These are phyloP conservation scores for Aspergillus fumigatus DNA, from an alignment of 2,329 filamentous ascomycete genomes.

Conservation along the genomic window DNA sequence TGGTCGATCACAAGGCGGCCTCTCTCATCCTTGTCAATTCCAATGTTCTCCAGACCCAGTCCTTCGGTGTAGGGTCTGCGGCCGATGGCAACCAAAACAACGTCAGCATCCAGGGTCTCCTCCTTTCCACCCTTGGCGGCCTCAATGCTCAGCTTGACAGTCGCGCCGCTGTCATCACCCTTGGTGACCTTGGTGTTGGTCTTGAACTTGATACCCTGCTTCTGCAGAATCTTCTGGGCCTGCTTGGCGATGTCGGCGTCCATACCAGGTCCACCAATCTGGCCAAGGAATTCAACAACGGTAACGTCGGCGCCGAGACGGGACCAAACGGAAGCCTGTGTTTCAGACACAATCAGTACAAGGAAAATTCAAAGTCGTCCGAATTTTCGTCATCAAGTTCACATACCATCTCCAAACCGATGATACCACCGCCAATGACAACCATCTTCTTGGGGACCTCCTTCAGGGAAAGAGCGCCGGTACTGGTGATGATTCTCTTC, in stretches of 20 bases:
- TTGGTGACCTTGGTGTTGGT: slow-evolving; percentile 89
- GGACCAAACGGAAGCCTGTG: slow-evolving; percentile 83
- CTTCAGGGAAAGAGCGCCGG: slow-evolving; percentile 82
- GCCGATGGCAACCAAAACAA: slow-evolving; percentile 94
- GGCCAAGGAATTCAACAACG: slow-evolving; percentile 90
- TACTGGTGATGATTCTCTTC: slow-evolving; percentile 95
- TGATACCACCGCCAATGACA: slow-evolving; percentile 97
- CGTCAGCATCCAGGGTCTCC: slow-evolving; percentile 86
- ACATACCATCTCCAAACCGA: slow-evolving; percentile 90
- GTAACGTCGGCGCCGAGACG: slow-evolving; percentile 90
- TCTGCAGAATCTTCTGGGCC: slow-evolving; percentile 85
- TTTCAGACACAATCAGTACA: slow-evolving; percentile 5
- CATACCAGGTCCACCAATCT: slow-evolving; percentile 98
- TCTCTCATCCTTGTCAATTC: slow-evolving; percentile 68
- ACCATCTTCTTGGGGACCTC: slow-evolving; percentile 94
- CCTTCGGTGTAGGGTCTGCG: slow-evolving; percentile 90
- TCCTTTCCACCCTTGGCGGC: slow-evolving; percentile 94
- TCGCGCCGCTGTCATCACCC: slow-evolving; percentile 74
- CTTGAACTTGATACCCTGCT: slow-evolving; percentile 99
- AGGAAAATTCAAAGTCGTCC: neutral
- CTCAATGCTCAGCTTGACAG: slow-evolving; percentile 79
- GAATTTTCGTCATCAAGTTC: neutral
- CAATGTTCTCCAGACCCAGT: slow-evolving; percentile 89
- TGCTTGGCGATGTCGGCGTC: slow-evolving; percentile 88
- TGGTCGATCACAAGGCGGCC: slow-evolving; percentile 96